Base-by-base conservation (phyloP, 2,329 filamentous ascomycete genomes). In the Aspergillus neotritici region DNA sequence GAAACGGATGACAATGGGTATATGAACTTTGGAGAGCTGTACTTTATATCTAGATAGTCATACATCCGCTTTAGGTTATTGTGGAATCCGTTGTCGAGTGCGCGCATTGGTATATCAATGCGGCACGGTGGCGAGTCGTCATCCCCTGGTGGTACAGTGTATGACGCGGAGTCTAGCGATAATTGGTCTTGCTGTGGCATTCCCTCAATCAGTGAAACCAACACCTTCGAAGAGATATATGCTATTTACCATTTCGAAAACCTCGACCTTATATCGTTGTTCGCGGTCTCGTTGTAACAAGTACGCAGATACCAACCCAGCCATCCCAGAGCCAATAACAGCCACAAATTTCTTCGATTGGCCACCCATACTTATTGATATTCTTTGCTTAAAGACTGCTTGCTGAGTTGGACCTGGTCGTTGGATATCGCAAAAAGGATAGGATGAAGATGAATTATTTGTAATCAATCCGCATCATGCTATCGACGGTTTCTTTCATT, bases 41-140 rank as follows among this genome's bases (percentile, higher is more conserved):
- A 76, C 5, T 62, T 61, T 10, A 82, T 65, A 2, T 65, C 69
- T 3, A 83, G 61, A 49, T 78, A 66, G 17, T 74, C 65, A 57
- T 82, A 82, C 72, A 83, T 76, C 17, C 67, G 65, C 48, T 69
- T 71, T 37, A 82, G 61, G 47, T 80, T 77, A 36, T 61, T 56
- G 53, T 82, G 81, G 58, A 77, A 82, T 14, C 72, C 71, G 8
- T 64, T 69, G 11, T 70, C 70, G 48, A 77, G 74, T 5, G 69
- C 70, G 40, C 73, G 71, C 74, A 77, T 77, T 29, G 74, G 74
- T 32, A 76, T 55, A 57, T 76, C 73, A 31, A 73, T 60, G 47
- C 70, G 67, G 39, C 62, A 56, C 28, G 52, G 46, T 4, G 30
- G 39, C 21, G 21, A 25, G 21, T 9, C 6, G 9, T 25, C 21